Evolutionary conservation across 2,329 filamentous ascomycete species (phyloP).

Genomic region (Didymella keratinophila): DNA sequence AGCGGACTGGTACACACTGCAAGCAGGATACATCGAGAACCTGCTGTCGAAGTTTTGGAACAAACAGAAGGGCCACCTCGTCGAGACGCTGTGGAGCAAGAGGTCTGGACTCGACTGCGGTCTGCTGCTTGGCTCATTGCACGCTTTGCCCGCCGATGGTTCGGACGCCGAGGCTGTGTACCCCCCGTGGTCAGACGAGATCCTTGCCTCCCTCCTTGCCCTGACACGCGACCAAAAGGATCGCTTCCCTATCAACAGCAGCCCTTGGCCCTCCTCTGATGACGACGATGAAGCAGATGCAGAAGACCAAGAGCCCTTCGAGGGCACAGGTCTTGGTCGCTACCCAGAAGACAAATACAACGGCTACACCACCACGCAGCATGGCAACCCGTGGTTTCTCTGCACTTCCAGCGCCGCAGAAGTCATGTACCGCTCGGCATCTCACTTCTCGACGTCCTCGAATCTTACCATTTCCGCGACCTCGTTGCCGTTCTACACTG

Average conservation of each 20-base stretch:
- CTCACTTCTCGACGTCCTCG: conserved; percentile 37
- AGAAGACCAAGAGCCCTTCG: conserved; percentile 23
- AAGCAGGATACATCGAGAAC: conserved; percentile 46
- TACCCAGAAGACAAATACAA: conserved; percentile 56
- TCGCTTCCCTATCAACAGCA: conserved; percentile 52
- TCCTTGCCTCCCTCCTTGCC: conserved; percentile 48
- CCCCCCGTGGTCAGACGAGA: conserved; percentile 50
- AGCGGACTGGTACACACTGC: conserved; percentile 49
- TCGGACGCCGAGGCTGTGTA: conserved; percentile 34
- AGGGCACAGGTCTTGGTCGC: conserved; percentile 51
- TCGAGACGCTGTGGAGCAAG: conserved; percentile 46
- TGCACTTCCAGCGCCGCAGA: conserved; percentile 54
- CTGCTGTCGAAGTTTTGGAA: conserved; percentile 51
- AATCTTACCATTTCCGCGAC: conserved; percentile 43
- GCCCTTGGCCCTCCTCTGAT: conserved; percentile 23
- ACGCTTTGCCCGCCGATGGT: conserved; percentile 36
- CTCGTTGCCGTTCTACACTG: conserved; percentile 49
- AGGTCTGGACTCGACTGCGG: conserved; percentile 51
- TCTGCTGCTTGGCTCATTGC: conserved; percentile 50
- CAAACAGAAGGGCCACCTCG: conserved; percentile 46
- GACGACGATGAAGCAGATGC: conserved; percentile 13
- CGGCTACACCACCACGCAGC: conserved; percentile 44
- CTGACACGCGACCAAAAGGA: conserved; percentile 45
- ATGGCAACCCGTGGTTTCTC: conserved; percentile 55
- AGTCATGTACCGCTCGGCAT: conserved; percentile 50